Evolutionary conservation across 2,329 filamentous ascomycete species (phyloP), one percentile per base, ranked within the genome.

Genomic region (Sporothrix variecibatus): DNA sequence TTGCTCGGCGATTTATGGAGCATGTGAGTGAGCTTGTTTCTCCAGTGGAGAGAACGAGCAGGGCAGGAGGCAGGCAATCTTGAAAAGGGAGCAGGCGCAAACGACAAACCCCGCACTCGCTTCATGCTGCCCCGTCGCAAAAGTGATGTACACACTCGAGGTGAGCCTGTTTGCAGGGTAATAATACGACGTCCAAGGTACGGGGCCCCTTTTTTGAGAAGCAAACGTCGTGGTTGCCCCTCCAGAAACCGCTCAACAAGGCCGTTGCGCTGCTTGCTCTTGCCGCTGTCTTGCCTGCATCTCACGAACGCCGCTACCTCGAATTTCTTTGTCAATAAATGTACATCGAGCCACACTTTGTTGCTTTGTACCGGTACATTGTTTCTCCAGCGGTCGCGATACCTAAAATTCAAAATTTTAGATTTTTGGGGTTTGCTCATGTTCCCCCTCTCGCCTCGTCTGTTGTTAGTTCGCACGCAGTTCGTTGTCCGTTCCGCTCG

Each of bases 21-120:
- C 23, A 67, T n/a, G 43, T 67, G 31, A 26, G 34, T 11, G 31
- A 34, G n/a, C 56, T 26, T 65, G n/a, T 49, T 46, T 46, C 15
- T 34, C 43, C 9, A 38, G 43, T 51, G 46, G 26, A 53, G 26
- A 67, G 38, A 17, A 49, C 15, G 43, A 49, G n/a, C 8, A 40
- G 23, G 20, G 58, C 17, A 64, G 34, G 60, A 40, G 60, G 8
- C 34, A 40, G 38, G 60, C 60, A 40, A 20, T 40, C 12, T 60
- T 34, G 23, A 34, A 34, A 65, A n/a, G n/a, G 28, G 34, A 51
- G 65, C 62, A 64, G 56, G 56, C 20, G 28, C 38, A 8, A 72
- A 26, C 12, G 26, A 64, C 40, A 26, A 34, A 73, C 65, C 65
- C 72, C 72, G 72, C 72, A 73, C 38, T 51, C 51, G 49, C 34